Conservation (phyloP, 2,329 filamentous ascomycete genomes). For the Stachybotrys elegans region DNA sequence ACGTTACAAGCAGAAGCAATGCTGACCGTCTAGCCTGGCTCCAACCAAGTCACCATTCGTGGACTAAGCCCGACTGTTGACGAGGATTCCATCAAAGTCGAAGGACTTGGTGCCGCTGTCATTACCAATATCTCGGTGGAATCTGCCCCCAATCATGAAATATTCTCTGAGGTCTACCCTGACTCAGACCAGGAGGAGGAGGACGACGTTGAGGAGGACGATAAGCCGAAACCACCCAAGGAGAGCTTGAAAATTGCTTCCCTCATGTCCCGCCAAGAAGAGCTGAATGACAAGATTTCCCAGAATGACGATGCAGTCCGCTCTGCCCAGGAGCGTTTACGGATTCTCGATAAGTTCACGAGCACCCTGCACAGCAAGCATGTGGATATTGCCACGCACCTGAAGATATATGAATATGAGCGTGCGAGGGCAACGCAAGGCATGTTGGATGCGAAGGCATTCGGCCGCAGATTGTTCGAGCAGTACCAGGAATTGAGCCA, state of each 20-base stretch:
- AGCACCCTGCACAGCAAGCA: constrained; percentile 29
- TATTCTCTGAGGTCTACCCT: constrained; percentile 50
- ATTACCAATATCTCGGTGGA: constrained; percentile 60
- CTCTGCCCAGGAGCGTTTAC: constrained; percentile 28
- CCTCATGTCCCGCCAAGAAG: constrained; percentile 23
- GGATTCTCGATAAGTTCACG: constrained; percentile 35
- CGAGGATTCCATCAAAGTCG: constrained; percentile 55
- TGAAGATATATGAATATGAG: constrained; percentile 37
- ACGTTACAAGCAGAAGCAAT: no score
- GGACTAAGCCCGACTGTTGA: constrained; percentile 52
- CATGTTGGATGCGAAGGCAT: constrained; percentile 21
- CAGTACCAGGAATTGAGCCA: constrained; percentile 19
- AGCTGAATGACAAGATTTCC: constrained; percentile 17
- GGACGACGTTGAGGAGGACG: constrained; percentile 22
- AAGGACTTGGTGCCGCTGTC: constrained; percentile 49
- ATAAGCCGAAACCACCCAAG: constrained; percentile 15
- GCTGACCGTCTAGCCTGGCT: constrained; percentile 41
- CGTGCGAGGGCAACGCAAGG: constrained; percentile 37
- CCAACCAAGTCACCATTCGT: constrained; percentile 52
- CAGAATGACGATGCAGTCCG: constrained; percentile 14
- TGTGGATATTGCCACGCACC: constrained; percentile 26
- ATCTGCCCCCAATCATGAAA: constrained; percentile 48
- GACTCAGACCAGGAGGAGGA: constrained; percentile 36
- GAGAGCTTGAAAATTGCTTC: constrained; percentile 17
- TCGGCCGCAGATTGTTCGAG: constrained; percentile 5